Conservation (phyloP, 768 basidiomycete genomes). For the Brasilioporus rufonigricans region DNA sequence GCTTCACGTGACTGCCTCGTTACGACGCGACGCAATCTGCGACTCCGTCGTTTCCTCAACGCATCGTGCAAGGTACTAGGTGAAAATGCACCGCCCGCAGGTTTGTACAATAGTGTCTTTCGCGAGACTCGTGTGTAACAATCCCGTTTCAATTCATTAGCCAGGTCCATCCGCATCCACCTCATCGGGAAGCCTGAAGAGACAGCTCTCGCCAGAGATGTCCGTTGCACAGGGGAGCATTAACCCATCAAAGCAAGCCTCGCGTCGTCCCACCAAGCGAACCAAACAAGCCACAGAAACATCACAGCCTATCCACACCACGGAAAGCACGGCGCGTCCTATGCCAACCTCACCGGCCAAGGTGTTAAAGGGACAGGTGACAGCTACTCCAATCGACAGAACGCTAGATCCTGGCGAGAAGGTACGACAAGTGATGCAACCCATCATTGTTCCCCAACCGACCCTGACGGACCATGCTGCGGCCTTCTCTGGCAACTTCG, state of each 20-base stretch:
- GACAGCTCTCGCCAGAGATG: slow-evolving; percentile 20
- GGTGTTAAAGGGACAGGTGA: slow-evolving; percentile 1
- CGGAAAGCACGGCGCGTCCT: slow-evolving; percentile 3
- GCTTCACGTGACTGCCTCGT: slow-evolving; percentile 24
- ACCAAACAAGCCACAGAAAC: slow-evolving; percentile 8
- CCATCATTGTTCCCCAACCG: slow-evolving; percentile 6
- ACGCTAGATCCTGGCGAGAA: not conserved
- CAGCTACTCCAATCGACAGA: not conserved
- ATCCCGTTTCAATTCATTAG: not conserved
- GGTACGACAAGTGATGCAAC: slow-evolving; percentile 2
- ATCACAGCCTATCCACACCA: slow-evolving; percentile 7
- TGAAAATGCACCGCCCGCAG: slow-evolving; percentile 17
- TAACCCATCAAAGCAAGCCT: not conserved
- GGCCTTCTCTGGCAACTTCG: slow-evolving; percentile 35
- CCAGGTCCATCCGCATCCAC: slow-evolving; percentile 12
- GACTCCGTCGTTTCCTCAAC: not conserved
- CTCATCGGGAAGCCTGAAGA: slow-evolving; percentile 22
- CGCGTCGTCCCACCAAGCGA: slow-evolving; percentile 21
- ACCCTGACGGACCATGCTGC: slow-evolving; percentile 6
- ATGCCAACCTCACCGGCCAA: slow-evolving; percentile 9
- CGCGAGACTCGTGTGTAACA: not conserved
- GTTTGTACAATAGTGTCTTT: slow-evolving; percentile 1
- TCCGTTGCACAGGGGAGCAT: not conserved
- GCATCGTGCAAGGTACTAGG: not conserved
- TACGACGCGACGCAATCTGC: not conserved